Evolutionary conservation across 495 filamentous ascomycete species (phyloP), one percentile per base, ranked within the genome.

Genomic region (Talaromyces wortmannii): DNA sequence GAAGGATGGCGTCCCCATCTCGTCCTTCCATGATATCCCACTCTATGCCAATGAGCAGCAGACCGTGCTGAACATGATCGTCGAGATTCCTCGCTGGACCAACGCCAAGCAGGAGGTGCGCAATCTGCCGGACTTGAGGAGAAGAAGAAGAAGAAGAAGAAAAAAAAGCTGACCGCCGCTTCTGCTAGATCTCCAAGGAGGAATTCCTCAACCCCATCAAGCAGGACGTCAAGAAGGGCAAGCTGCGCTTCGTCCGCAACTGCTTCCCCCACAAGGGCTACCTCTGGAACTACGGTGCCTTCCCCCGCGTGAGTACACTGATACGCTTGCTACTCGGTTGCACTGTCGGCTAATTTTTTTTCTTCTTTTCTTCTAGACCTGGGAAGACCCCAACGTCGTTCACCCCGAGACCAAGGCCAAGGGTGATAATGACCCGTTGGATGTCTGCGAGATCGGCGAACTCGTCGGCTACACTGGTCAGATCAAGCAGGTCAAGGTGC

Each of bases 181-280:
- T 54, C 55, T 40, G 57, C 50, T 67, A 95, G 90, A 95, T 96
- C 78, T 94, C 87, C 78, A 95, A 96, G 79, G 92, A 97, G 63
- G 92, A 97, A 72, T 83, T 87, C 70, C 87, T 96, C 63, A 96
- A 95, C 80, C 92, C 91, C 70, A 96, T 97, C 75, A 96, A 96
- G 84, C 92, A 78, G 67, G 73, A 77, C 58, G 70, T 66, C 56
- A 78, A 80, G 67, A 77, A 78, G 70, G 77, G 72, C 63, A 77
- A 78, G 68, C 73, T 97, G 57, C 90, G 94, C 61, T 99, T 84
- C 71, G 95, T 99, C 72, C 90, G 94, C 74, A 99, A 99, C 86
- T 97, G 94, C 84, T 99, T 99, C 83, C 94, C 94, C 60, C 95
- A 99, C 84, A 96, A 97, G 83, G 94, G 94, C 52, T 99, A 97